Percentiles rank a stretch among this genome's conserved stretches.
phyloP scores from a whole-genome alignment of 352 stramenopile genomes.

The Pythium vanterpoolii region DNA sequence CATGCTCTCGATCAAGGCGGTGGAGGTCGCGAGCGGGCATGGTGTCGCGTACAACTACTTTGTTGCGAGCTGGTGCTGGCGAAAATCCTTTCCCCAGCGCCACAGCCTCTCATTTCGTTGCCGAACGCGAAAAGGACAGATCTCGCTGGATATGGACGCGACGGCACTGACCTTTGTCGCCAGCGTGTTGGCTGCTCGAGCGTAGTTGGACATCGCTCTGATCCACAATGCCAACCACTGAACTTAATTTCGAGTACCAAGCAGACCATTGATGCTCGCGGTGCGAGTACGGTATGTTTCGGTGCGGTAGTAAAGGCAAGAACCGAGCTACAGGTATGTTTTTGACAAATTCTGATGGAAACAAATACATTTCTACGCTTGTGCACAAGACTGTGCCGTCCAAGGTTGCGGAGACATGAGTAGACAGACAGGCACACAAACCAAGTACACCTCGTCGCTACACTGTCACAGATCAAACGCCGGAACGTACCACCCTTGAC shows the following conservation, averaged over 20 bases:
- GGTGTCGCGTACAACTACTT: background rate
- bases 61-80: slow-evolving; percentile 1
- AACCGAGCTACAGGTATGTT: slow-evolving; percentile 28
- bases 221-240: slow-evolving; percentile 22
- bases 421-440: background rate
- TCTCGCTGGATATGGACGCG: background rate
- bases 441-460: background rate
- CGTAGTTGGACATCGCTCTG: background rate
- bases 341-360: slow-evolving; percentile 20
- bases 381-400: slow-evolving; percentile 26
- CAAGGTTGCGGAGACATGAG: slow-evolving; percentile 1
- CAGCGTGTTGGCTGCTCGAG: background rate
- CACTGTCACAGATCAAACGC: background rate
- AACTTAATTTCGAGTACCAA: background rate
- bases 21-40: background rate
- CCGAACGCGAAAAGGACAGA: slow-evolving; percentile 7
- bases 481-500: background rate
- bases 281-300: slow-evolving; percentile 27
- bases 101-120: slow-evolving; percentile 2
- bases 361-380: slow-evolving; percentile 28
- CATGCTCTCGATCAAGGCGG: background rate
- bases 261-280: slow-evolving; percentile 3
- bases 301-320: slow-evolving; percentile 19
- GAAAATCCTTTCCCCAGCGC: background rate
- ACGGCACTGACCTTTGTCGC: background rate